Evolutionary conservation across 805 yeast species (phyloP).

Genomic region (Ogataea naganishii): DNA sequence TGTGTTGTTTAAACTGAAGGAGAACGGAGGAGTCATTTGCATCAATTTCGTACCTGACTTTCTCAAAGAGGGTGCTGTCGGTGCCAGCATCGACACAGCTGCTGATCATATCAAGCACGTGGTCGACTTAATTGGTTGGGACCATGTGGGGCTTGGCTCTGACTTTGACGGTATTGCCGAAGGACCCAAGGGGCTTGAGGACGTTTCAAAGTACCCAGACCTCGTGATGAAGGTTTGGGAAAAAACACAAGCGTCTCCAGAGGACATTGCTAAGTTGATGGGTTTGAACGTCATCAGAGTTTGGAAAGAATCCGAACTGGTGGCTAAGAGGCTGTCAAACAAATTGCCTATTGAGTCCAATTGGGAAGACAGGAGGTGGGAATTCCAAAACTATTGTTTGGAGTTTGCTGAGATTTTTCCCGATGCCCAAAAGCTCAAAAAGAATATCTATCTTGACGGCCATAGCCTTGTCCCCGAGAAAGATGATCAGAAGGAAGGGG

Average conservation of each 20-base stretch:
- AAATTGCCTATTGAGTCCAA: constrained; percentile 24
- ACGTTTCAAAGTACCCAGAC: constrained; percentile 47
- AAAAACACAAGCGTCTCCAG: constrained; percentile 29
- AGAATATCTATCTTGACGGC: too few relatives aligned
- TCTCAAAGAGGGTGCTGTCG: constrained; percentile 22
- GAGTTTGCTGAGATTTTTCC: constrained; percentile 27
- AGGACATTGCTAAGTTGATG: constrained; percentile 32
- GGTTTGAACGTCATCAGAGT: constrained; percentile 37
- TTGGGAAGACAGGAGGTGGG: constrained; percentile 34
- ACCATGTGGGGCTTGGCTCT: constrained; percentile 41
- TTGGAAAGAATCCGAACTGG: constrained; percentile 32
- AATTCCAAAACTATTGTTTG: constrained; percentile 23
- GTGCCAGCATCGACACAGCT: constrained; percentile 39
- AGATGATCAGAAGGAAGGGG: too few relatives aligned
- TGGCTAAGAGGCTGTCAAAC: constrained; percentile 14
- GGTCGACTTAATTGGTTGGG: constrained; percentile 39
- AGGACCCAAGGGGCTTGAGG: constrained; percentile 41
- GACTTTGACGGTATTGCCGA: constrained; percentile 46
- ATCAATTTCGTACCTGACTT: constrained; percentile 38
- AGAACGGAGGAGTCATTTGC: constrained; percentile 39
- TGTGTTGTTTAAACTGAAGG: constrained; percentile 27
- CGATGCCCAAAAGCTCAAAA: constrained; percentile 30
- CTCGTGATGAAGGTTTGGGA: constrained; percentile 29
- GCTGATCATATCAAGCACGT: constrained; percentile 36
- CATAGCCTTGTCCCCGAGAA: too few relatives aligned